Percentiles rank a stretch among this genome's conserved stretches.
Evolutionary conservation across 1,284 basidiomycete genomes (phyloP).

Genomic region (Sanghuangporus baumii): DNA sequence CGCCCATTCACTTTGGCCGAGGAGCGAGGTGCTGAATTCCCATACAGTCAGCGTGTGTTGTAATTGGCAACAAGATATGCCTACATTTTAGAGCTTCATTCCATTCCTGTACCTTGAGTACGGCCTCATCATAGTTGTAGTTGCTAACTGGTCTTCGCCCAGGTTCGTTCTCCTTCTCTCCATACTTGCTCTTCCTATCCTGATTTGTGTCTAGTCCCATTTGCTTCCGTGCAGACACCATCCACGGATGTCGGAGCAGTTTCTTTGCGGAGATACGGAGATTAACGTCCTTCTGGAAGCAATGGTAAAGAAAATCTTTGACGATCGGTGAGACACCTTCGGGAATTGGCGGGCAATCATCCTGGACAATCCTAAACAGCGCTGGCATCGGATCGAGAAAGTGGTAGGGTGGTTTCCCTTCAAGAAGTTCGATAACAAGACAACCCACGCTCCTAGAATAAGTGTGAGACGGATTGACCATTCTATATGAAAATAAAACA

Average conservation of each 20-base stretch:
- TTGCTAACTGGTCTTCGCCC: conserved; percentile 58
- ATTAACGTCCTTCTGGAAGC: conserved; percentile 97
- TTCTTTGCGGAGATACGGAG: conserved; percentile 92
- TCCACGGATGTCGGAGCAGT: conserved; percentile 92
- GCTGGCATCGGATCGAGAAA: conserved; percentile 97
- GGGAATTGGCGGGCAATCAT: conserved; percentile 93
- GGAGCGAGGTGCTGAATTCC: conserved; percentile 44
- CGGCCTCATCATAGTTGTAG: conserved; percentile 90
- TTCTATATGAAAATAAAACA: neutral
- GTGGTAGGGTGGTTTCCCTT: conserved; percentile 95
- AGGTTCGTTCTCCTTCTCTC: conserved; percentile 34
- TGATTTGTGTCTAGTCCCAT: conserved; percentile 42
- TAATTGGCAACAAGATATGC: conserved; percentile 23
- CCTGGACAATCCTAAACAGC: conserved; percentile 95
- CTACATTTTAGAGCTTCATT: conserved; percentile 92
- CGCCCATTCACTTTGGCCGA: conserved; percentile 53
- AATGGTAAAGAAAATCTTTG: conserved; percentile 94
- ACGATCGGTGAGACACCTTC: conserved; percentile 92
- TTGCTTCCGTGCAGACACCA: conserved; percentile 79
- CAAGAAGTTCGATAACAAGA: conserved; percentile 92
- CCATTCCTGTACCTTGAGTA: conserved; percentile 96
- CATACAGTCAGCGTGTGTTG: neutral
- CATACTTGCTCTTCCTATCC: conserved; percentile 34
- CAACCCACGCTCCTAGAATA: conserved; percentile 81
- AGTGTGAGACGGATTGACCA: conserved; percentile 10